Conservation (phyloP, 768 basidiomycete genomes). For the Lactarius sp. region DNA sequence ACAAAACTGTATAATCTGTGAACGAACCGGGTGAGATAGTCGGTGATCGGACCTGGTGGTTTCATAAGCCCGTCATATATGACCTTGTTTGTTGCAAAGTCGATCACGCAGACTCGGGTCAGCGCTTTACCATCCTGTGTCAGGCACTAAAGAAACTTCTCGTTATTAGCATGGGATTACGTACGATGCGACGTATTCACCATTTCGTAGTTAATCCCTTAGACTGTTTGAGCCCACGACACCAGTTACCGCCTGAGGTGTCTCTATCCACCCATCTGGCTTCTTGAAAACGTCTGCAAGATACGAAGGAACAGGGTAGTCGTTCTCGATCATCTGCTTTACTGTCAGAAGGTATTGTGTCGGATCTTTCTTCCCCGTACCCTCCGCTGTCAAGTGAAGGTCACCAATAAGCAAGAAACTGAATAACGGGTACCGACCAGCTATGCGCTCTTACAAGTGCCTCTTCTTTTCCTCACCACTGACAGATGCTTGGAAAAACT, state of each 20-base stretch:
- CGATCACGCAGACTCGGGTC: no score
- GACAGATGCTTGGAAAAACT: slow-evolving; percentile 78
- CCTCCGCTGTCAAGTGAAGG: slow-evolving; percentile 43
- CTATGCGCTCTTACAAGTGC: slow-evolving; percentile 43
- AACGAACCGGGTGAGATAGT: slow-evolving; percentile 85
- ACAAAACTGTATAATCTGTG: not conserved
- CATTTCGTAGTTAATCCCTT: slow-evolving; percentile 97
- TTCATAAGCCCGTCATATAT: slow-evolving; percentile 74
- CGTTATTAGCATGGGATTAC: no score
- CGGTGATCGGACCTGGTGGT: slow-evolving; percentile 74
- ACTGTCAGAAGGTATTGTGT: slow-evolving; percentile 69
- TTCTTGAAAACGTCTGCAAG: slow-evolving; percentile 66
- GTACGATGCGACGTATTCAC: slow-evolving; percentile 39
- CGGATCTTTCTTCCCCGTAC: slow-evolving; percentile 57
- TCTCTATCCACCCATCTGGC: slow-evolving; percentile 76
- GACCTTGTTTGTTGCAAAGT: no score
- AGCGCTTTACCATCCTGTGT: no score
- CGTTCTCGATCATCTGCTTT: slow-evolving; percentile 91
- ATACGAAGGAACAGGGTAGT: slow-evolving; percentile 86
- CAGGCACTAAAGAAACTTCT: no score
- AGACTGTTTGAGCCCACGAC: slow-evolving; percentile 44
- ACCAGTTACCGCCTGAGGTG: slow-evolving; percentile 45
- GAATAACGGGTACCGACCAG: slow-evolving; percentile 32
- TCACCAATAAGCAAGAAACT: not conserved
- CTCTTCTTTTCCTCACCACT: slow-evolving; percentile 70